These are phyloP conservation scores for Xylariaceae sp. DNA, from an alignment of 2,329 filamentous ascomycete genomes.

Conservation along the genomic window DNA sequence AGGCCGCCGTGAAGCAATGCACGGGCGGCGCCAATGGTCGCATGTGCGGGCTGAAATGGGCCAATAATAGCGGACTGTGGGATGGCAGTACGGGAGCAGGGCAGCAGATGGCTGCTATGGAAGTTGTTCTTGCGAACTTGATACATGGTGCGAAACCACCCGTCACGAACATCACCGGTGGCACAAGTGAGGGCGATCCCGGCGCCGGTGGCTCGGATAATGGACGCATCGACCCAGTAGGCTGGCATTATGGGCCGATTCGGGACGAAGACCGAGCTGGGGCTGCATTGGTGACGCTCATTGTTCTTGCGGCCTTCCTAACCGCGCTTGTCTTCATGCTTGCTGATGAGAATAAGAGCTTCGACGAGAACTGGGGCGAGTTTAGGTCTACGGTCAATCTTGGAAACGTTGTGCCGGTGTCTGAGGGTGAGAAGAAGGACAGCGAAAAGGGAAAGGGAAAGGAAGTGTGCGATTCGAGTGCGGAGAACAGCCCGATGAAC, in stretches of 20 bases:
- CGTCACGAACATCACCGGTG: constrained; percentile 42
- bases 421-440: constrained; percentile 5
- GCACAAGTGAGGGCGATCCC: constrained; percentile 47
- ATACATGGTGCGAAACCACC: constrained; percentile 41
- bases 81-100: constrained; percentile 61
- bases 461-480: background rate
- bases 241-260: constrained; percentile 33
- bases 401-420: background rate
- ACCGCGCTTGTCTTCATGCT: constrained; percentile 49
- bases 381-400: constrained; percentile 15
- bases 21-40: constrained; percentile 52
- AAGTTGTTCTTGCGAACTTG: constrained; percentile 60
- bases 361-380: constrained; percentile 23
- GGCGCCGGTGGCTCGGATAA: constrained; percentile 44
- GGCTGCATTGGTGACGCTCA: constrained; percentile 59
- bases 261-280: constrained; percentile 63
- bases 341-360: constrained; percentile 40
- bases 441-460: background rate
- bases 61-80: constrained; percentile 44
- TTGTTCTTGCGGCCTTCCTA: constrained; percentile 52
- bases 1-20: constrained; percentile 55
- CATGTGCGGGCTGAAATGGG: constrained; percentile 61
- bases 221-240: constrained; percentile 32
- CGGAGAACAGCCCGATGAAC: no score
- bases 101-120: constrained; percentile 67